Evolutionary conservation across 2,329 filamentous ascomycete genomes (phyloP), one percentile per base, ranked within the genome.

Genomic region (Domatiomyces catenatus): DNA sequence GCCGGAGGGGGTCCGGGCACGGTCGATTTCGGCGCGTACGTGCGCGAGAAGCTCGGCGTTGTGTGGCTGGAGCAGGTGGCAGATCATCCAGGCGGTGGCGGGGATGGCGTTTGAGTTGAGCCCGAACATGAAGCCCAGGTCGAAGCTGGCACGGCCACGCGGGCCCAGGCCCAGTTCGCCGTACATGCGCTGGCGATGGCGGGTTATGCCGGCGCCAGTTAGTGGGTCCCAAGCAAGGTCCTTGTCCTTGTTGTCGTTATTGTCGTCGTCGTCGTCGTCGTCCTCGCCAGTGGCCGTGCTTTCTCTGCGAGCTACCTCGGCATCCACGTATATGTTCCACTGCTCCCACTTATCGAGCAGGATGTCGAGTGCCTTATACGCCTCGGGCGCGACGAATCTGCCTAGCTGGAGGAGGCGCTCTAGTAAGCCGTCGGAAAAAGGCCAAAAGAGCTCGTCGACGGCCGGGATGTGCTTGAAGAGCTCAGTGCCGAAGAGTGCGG

Each of bases 391-490:
- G 42, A 57, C 26, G 42, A 46, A 58, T n/a, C 49, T 45, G 12
- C 57, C 57, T 6, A 53, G 36, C 10, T 55, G 52, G 48, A 51
- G 54, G 22, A 59, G 47, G 18, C 59, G 46, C n/a, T 36, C 44
- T 10, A 53, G 49, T 18, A 57, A 22, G 15, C 49, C 46, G 20
- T 49, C 46, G 17, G 51, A 49, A 39, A 68, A 66, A 10, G 55
- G 52, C 67, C 68, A 71, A 32, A 70, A 51, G 10, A 62, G 55
- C 24, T 63, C 52, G 61, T 66, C 67, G 20, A 69, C 61, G 0
- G 68, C 64, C 3, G 66, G 62, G 8, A 66, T 69, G 54, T 70
- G 67, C 20, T 69, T 62, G 46, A 68, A 61, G 57, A 71, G 67
- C 52, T 70, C 64, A 2, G 63, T 64, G 17, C 69, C 69, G 45